Conservation (phyloP, 2,329 filamentous ascomycete genomes). For the Ophiostoma sp. region DNA sequence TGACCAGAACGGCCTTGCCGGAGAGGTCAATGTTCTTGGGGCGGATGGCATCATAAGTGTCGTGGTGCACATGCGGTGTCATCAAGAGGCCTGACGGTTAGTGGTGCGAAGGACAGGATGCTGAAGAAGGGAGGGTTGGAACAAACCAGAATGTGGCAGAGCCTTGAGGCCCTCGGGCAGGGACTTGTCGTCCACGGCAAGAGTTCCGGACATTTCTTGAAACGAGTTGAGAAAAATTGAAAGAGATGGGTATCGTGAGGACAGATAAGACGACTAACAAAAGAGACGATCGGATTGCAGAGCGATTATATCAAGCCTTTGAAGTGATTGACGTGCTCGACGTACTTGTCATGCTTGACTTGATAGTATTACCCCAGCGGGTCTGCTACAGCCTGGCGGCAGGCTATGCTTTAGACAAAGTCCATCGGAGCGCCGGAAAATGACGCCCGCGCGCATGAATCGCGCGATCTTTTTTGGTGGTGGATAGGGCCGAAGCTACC, state of each 20-base stretch:
- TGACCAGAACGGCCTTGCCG: conserved; percentile 28
- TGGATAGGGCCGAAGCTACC: not conserved
- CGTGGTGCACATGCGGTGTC: conserved; percentile 8
- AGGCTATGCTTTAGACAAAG: not conserved
- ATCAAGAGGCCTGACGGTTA: not conserved
- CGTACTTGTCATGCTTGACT: not conserved
- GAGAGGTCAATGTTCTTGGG: conserved; percentile 22
- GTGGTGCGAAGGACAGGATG: not conserved
- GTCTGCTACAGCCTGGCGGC: not conserved
- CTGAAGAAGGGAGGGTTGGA: not conserved
- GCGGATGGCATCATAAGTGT: conserved; percentile 31
- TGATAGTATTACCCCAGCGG: not conserved
- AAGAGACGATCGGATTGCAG: not conserved
- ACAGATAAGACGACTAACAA: not conserved
- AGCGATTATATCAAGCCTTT: not conserved
- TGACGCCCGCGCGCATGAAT: not conserved
- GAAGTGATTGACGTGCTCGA: not conserved
- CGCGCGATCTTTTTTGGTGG: not conserved
- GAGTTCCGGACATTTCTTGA: not conserved
- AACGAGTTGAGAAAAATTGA: too few relatives aligned
- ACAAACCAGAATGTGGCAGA: conserved; percentile 10
- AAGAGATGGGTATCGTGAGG: not conserved
- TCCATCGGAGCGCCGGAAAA: not conserved
- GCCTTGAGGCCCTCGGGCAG: conserved; percentile 1
- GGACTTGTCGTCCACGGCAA: conserved; percentile 9